Percentiles rank a stretch among this genome's conserved stretches.
Evolutionary conservation across 495 filamentous ascomycete species (phyloP).

Genomic region (Cetradonia linearis): DNA sequence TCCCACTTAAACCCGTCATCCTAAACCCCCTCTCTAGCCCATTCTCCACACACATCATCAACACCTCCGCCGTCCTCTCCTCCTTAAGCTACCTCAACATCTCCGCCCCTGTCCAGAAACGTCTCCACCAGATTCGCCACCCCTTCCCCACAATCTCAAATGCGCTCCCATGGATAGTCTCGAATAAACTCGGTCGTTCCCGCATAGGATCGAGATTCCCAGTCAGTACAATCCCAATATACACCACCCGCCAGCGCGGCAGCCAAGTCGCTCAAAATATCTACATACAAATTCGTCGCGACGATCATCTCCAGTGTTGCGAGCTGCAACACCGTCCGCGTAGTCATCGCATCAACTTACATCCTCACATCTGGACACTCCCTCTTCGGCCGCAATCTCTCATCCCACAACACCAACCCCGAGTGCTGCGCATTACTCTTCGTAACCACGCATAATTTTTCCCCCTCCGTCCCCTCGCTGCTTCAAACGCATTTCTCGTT

Average conservation of each 20-base stretch:
- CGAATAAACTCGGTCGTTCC: conserved; percentile 53
- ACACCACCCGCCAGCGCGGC: conserved; percentile 44
- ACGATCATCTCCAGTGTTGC: conserved; percentile 47
- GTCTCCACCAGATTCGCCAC: conserved; percentile 63
- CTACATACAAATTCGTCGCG: conserved; percentile 47
- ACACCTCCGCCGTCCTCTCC: conserved; percentile 41
- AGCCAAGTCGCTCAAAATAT: conserved; percentile 50
- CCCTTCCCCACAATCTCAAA: conserved; percentile 66
- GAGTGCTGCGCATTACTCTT: conserved; percentile 51
- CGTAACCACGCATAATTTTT: conserved; percentile 47
- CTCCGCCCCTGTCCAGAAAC: conserved; percentile 58
- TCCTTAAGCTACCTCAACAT: conserved; percentile 60
- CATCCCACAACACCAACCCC: conserved; percentile 51
- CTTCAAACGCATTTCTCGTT: conserved; percentile 48
- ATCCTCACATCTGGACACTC: conserved; percentile 50
- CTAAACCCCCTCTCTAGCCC: conserved; percentile 48
- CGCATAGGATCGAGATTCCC: conserved; percentile 56
- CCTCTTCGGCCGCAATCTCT: conserved; percentile 33
- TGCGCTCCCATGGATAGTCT: conserved; percentile 58
- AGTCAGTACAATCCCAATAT: conserved; percentile 51
- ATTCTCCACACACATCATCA: conserved; percentile 51
- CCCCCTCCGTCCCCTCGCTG: conserved; percentile 35
- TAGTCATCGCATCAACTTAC: conserved; percentile 52
- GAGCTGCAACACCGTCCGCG: conserved; percentile 46
- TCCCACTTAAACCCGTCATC: conserved; percentile 53